Base-by-base conservation (phyloP, 805 yeast species). In the Wickerhamomyces canadensis region DNA sequence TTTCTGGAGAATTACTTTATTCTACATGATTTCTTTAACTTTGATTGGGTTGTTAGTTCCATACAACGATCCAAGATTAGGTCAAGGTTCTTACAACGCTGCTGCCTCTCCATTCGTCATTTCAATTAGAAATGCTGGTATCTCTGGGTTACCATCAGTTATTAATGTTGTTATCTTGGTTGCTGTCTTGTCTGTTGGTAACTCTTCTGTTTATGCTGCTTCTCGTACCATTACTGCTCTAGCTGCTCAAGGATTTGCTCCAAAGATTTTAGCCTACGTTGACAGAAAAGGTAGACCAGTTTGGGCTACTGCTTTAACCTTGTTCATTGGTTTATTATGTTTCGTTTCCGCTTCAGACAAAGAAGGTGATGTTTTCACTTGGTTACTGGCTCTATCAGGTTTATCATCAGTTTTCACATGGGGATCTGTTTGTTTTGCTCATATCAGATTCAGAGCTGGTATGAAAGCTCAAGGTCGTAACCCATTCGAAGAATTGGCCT, bases 81-180 rank as follows among this genome's bases (percentile, higher is more conserved):
- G 74, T 40, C 64, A 72, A 22, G 58, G 71, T 38, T 70, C 66
- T 33, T 76, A 70, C 36, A 76, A 74, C 45, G 82, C 81, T 31
- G 61, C 78, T 13, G 84, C 87, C 11, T 82, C 89, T 13, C 91
- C 93, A 13, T 83, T 83, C 48, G 91, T 83, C 37, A 76, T 84
- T 60, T 84, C 91, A 23, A 74, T 81, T 39, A 64, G 58, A 24
- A 67, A 70, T 34, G 83, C 82, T 19, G 84, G 85, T 41, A 78
- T 80, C 44, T 62, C 57, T 23, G 87, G 80, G 30, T 60, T 80
- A 34, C 85, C 85, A 19, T 67, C 75, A 28, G 73, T 82, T 23
- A 68, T 82, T 62, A 82, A 82, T 52, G 84, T 76, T 7, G 82
- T 82, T 34, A 79, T 82, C 43, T 62, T 82, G 49, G 63, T 80